Base-by-base conservation (phyloP, 306 rosid genomes). In the Pyrus bretschneideri region DNA sequence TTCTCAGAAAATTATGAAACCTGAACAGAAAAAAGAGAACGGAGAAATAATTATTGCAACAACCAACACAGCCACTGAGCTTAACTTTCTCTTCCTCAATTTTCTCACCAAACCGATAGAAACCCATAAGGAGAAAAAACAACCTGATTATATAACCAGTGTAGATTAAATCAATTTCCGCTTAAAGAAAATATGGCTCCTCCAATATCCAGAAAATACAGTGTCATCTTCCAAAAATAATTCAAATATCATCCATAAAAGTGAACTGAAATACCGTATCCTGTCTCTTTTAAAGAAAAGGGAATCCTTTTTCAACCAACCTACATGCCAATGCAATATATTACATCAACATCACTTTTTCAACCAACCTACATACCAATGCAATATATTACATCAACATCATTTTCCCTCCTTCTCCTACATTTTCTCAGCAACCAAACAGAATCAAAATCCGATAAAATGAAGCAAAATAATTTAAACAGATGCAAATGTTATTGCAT, bases 271-370 rank as follows among this genome's bases (percentile, higher is more conserved):
- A 33, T 21, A 19, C 29, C 35, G 17, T 11, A 33, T 71, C n/a
- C 35, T 11, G 3, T 52, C 18, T n/a, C 33, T 27, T 30, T 51
- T 19, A 19, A 71, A 52, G 40, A 31, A 18, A 29, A 17, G 44
- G 19, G 69, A 64, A 30, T 33, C 83, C 80, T 69, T 40, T 74
- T 74, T 73, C 69, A 77, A 44, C 54, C 4, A 66, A 78, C 35
- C 69, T 19, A 62, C 19, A 75, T 4, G 58, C 8, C 33, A 19
- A 30, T 52, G 64, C 29, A 71, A 5, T 30, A 45, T n/a, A 52
- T 21, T n/a, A 58, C 54, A 57, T 33, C 14, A 54, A 25, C 5
- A 54, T 71, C 64, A 71, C 31, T 18, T 27, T 35, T 33, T 33
- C 38, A 33, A 35, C 40, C 40, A 35, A 35, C 40, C 40, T 35